Percentiles rank a stretch among this genome's conserved stretches.
Conservation (phyloP, 805 yeast genomes). For the Suhomyces sp. region DNA sequence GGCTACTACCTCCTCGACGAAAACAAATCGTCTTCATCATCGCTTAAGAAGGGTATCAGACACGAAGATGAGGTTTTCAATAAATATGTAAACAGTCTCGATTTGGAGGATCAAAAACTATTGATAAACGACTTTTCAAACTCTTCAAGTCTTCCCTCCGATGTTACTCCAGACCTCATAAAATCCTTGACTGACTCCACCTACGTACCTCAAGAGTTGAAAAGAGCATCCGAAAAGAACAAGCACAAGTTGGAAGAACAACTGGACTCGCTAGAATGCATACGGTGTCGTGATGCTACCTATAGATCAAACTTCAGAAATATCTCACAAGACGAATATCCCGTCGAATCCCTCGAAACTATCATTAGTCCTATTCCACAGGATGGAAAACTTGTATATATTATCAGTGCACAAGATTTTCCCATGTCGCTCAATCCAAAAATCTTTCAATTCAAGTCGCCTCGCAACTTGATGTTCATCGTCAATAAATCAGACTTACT, state of each 20-base stretch:
- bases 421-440: constrained; percentile 55
- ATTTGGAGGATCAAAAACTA: constrained; percentile 27
- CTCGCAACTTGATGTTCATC: constrained; percentile 38
- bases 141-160: background rate
- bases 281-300: constrained; percentile 55
- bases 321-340: constrained; percentile 24
- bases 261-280: constrained; percentile 38
- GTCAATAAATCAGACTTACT: constrained; percentile 46
- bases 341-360: constrained; percentile 19
- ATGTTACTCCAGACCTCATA: constrained; percentile 1
- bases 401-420: constrained; percentile 68
- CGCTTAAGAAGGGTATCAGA: constrained; percentile 11
- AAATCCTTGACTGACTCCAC: constrained; percentile 6
- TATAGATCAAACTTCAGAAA: constrained; percentile 41
- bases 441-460: constrained; percentile 33
- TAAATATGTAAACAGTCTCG: constrained; percentile 16
- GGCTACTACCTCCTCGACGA: constrained; percentile 43
- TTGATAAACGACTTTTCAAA: constrained; percentile 18
- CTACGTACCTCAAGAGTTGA: constrained; percentile 3
- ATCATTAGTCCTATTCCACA: constrained; percentile 38
- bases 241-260: constrained; percentile 2
- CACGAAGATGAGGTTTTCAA: constrained; percentile 26
- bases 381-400: constrained; percentile 52
- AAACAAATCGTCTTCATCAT: constrained; percentile 1
- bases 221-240: constrained; percentile 3